phyloP scores from a whole-genome alignment of 2,329 filamentous ascomycete species.

The Cordyceps fumosorosea region DNA sequence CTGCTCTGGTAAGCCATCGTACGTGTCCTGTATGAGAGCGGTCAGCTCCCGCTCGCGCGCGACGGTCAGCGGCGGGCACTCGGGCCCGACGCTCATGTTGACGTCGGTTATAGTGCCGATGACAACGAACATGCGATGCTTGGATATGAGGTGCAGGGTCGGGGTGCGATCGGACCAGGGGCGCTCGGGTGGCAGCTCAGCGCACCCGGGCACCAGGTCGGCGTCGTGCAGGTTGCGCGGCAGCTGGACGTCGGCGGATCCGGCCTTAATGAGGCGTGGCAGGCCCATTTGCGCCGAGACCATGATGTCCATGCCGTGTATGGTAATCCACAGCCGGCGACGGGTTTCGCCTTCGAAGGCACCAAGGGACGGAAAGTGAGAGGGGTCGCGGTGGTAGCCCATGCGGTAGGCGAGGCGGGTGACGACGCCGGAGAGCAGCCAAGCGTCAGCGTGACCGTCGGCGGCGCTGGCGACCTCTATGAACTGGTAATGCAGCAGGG shows the following conservation, averaged over 20 bases:
- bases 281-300: conserved; percentile 42
- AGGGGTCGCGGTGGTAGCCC: conserved; percentile 42
- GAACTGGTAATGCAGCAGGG: conserved; percentile 34
- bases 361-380: conserved; percentile 30
- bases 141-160: conserved; percentile 24
- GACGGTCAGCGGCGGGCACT: background rate
- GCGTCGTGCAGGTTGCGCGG: conserved; percentile 20
- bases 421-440: conserved; percentile 37
- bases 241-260: conserved; percentile 17
- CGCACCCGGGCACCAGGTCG: conserved; percentile 14
- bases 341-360: conserved; percentile 42
- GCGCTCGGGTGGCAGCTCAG: conserved; percentile 15
- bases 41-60: background rate
- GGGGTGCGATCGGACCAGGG: conserved; percentile 17
- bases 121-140: conserved; percentile 21
- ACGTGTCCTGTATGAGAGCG: background rate
- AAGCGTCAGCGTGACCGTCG: conserved; percentile 31
- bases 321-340: conserved; percentile 39
- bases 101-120: conserved; percentile 8
- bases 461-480: conserved; percentile 25
- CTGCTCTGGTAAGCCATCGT: conserved; percentile 3
- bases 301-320: conserved; percentile 37
- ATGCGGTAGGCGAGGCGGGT: conserved; percentile 40
- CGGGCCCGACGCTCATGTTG: background rate
- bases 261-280: conserved; percentile 36